Conservation (phyloP, 768 basidiomycete genomes). For the Podaxis rugospora region DNA sequence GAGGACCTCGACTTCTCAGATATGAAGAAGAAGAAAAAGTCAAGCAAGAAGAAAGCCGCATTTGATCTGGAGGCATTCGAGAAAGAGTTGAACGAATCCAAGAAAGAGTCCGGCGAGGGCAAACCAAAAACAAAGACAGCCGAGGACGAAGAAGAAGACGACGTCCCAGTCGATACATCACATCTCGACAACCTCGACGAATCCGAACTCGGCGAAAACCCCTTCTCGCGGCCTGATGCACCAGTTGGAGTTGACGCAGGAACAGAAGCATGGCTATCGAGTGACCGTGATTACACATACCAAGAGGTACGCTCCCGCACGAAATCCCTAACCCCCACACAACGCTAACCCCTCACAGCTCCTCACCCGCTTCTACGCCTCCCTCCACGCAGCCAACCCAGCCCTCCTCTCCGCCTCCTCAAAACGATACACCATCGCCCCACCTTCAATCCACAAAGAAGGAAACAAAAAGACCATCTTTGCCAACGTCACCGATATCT, state of each 20-base stretch:
- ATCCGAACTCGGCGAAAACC: slow-evolving; percentile 85
- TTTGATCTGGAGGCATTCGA: slow-evolving; percentile 93
- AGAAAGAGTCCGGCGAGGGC: slow-evolving; percentile 51
- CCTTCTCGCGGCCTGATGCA: slow-evolving; percentile 60
- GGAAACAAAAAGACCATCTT: slow-evolving; percentile 98
- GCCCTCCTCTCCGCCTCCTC: slow-evolving; percentile 75
- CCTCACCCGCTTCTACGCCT: slow-evolving; percentile 86
- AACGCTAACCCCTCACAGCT: slow-evolving; percentile 46
- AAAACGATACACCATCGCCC: slow-evolving; percentile 96
- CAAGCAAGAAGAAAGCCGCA: slow-evolving; percentile 80
- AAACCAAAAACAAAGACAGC: slow-evolving; percentile 14
- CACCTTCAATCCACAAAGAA: slow-evolving; percentile 91
- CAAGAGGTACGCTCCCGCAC: slow-evolving; percentile 59
- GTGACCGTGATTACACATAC: slow-evolving; percentile 96
- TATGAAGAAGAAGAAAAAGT: slow-evolving; percentile 95
- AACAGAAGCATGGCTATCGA: slow-evolving; percentile 85
- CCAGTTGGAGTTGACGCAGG: slow-evolving; percentile 67
- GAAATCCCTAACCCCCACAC: neutral
- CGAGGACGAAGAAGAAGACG: slow-evolving; percentile 54
- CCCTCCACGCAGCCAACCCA: slow-evolving; percentile 92
- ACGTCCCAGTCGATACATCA: slow-evolving; percentile 54
- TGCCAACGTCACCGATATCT: slow-evolving; percentile 95
- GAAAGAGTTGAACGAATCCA: slow-evolving; percentile 78
- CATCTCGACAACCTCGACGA: slow-evolving; percentile 71
- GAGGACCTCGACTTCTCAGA: slow-evolving; percentile 94